Conservation (phyloP, 495 filamentous ascomycete species). For the Trichoderma erinaceum region DNA sequence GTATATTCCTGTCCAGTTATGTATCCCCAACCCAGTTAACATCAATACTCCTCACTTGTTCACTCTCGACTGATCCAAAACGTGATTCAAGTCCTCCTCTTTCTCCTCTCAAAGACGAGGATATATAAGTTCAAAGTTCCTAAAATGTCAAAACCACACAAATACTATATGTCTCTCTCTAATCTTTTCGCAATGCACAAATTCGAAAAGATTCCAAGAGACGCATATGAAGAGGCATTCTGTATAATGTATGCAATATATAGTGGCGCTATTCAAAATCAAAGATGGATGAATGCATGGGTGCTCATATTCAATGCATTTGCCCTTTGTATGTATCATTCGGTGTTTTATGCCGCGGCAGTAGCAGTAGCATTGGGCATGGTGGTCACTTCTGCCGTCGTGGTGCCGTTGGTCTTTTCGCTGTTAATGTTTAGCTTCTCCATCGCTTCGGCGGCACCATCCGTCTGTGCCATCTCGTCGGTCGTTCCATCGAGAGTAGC, state of each 20-base stretch:
- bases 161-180: not conserved
- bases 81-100: not conserved
- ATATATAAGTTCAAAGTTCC: not conserved
- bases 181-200: not conserved
- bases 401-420: slow-evolving; percentile 7
- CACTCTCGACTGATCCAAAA: not conserved
- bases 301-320: not conserved
- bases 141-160: not conserved
- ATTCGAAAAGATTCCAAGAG: not conserved
- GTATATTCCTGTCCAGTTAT: slow-evolving; percentile 4
- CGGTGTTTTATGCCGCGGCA: not conserved
- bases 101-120: not conserved
- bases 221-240: slow-evolving; percentile 2
- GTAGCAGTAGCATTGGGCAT: slow-evolving; percentile 22
- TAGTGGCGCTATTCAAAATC: not conserved
- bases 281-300: not conserved
- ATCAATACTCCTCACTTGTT: not conserved
- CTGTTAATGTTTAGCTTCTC: slow-evolving; percentile 24
- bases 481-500: slow-evolving; percentile 7
- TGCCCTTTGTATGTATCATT: not conserved
- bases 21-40: not conserved
- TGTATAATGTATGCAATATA: not conserved
- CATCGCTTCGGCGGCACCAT: slow-evolving; percentile 17
- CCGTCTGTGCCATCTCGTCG: slow-evolving; percentile 2
- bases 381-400: slow-evolving; percentile 11